Percentiles rank a stretch among this genome's conserved stretches.
phyloP scores from a whole-genome alignment of 108 stramenopile genomes.

The Skeletonema tropicum region DNA sequence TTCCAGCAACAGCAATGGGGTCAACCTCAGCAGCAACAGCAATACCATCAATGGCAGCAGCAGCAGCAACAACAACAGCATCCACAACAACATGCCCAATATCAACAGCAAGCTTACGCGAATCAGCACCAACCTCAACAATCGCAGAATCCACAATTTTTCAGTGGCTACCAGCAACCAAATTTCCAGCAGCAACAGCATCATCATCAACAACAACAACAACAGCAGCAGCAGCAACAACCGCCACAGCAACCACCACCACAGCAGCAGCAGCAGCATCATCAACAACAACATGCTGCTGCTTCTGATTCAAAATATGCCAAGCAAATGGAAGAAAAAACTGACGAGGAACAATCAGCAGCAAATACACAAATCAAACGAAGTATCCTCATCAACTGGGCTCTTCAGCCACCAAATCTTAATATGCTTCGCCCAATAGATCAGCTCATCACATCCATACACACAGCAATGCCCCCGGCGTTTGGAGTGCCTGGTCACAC shows the following conservation, averaged over 20 bases:
- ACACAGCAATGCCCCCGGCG: slow-evolving; percentile 81
- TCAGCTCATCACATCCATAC: slow-evolving; percentile 67
- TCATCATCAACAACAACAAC: slow-evolving; percentile 17
- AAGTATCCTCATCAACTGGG: slow-evolving; percentile 79
- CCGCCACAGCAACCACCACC: slow-evolving; percentile 22
- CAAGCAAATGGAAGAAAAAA: slow-evolving; percentile 68
- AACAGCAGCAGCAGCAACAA: slow-evolving; percentile 27
- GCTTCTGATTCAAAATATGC: slow-evolving; percentile 61
- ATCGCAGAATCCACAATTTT: slow-evolving; percentile 27
- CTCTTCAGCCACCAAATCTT: slow-evolving; percentile 76
- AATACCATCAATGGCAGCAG: slow-evolving; percentile 44
- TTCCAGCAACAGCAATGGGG: slow-evolving; percentile 30
- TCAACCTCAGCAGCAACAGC: slow-evolving; percentile 23
- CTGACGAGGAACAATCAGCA: slow-evolving; percentile 53
- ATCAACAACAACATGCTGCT: slow-evolving; percentile 11
- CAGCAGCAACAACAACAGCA: slow-evolving; percentile 31
- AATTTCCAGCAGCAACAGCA: slow-evolving; percentile 26
- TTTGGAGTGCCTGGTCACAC: slow-evolving; percentile 75
- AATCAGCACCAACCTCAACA: slow-evolving; percentile 30
- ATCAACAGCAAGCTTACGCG: slow-evolving; percentile 19
- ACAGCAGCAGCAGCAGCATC: slow-evolving; percentile 27
- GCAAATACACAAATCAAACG: slow-evolving; percentile 71
- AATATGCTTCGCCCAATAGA: slow-evolving; percentile 75
- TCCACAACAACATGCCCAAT: slow-evolving; percentile 32
- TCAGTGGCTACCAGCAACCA: slow-evolving; percentile 33